Evolutionary conservation across 176 grass and related monocot species (phyloP).

Genomic region (Bolboschoenus planiculmis): DNA sequence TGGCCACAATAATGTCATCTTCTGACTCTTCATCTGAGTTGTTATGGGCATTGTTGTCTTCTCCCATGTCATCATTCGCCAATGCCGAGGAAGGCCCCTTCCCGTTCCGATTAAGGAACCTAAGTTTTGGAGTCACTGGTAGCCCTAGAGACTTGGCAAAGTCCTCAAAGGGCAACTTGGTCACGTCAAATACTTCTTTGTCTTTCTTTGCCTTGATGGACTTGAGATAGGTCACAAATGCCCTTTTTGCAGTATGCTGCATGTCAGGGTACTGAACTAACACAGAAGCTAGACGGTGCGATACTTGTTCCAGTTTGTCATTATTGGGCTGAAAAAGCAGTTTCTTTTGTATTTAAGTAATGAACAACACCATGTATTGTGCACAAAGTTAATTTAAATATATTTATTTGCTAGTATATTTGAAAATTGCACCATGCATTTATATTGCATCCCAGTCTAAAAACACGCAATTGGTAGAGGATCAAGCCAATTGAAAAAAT

Average conservation of each 20-base stretch:
- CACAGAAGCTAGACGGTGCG: slow-evolving; percentile 55
- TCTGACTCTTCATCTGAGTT: slow-evolving; percentile 18
- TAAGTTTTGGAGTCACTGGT: slow-evolving; percentile 52
- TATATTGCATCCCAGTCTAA: background rate
- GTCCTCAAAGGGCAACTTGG: slow-evolving; percentile 54
- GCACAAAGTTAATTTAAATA: background rate
- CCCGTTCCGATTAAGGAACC: slow-evolving; percentile 55
- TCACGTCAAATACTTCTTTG: slow-evolving; percentile 74
- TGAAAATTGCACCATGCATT: background rate
- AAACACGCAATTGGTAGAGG: background rate
- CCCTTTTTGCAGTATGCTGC: slow-evolving; percentile 71
- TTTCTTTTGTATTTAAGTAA: background rate
- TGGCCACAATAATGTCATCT: slow-evolving; percentile 13
- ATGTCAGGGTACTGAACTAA: slow-evolving; percentile 67
- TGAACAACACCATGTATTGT: background rate
- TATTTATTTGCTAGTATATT: background rate
- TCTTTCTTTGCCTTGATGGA: slow-evolving; percentile 56
- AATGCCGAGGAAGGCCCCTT: slow-evolving; percentile 7
- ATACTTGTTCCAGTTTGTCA: slow-evolving; percentile 70
- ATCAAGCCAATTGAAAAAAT: background rate
- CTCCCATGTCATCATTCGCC: slow-evolving; percentile 21
- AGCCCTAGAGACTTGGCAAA: slow-evolving; percentile 75
- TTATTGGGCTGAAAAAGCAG: slow-evolving; percentile 51
- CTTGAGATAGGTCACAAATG: slow-evolving; percentile 80
- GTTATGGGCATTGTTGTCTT: background rate